Percentiles rank a stretch among this genome's conserved stretches.
phyloP scores from a whole-genome alignment of 345 rosid species.

The Trapa incisa region DNA sequence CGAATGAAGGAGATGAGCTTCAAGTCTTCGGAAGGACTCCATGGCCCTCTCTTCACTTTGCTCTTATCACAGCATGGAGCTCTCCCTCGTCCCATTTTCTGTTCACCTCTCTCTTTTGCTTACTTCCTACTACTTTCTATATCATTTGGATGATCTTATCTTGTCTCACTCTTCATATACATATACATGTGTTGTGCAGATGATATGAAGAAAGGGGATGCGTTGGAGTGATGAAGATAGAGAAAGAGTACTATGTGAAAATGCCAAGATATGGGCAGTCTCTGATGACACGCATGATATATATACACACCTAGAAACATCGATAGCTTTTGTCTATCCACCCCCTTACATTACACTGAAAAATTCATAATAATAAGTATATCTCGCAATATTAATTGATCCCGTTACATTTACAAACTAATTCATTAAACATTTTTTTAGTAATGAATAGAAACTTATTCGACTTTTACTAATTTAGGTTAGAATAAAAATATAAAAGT shows the following conservation, averaged over 20 bases:
- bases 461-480: too few relatives aligned
- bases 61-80: conserved; percentile 86
- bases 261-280: neutral
- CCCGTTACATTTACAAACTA: too few relatives aligned
- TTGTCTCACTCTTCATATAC: neutral
- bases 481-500: too few relatives aligned
- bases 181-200: conserved; percentile 3
- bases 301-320: neutral
- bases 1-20: conserved; percentile 69
- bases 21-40: conserved; percentile 84
- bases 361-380: too few relatives aligned
- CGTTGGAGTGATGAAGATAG: neutral
- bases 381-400: too few relatives aligned
- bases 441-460: too few relatives aligned
- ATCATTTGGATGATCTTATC: neutral
- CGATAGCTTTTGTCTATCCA: too few relatives aligned
- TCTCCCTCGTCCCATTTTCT: conserved; percentile 65
- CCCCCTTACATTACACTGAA: too few relatives aligned
- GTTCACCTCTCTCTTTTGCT: neutral
- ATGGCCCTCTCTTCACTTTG: conserved; percentile 85
- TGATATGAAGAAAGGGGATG: neutral
- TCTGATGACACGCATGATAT: neutral
- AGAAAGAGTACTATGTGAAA: neutral
- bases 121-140: neutral
- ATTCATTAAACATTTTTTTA: too few relatives aligned